Evolutionary conservation across 2,329 filamentous ascomycete species (phyloP).

Genomic region (Huntiella moniliformis): DNA sequence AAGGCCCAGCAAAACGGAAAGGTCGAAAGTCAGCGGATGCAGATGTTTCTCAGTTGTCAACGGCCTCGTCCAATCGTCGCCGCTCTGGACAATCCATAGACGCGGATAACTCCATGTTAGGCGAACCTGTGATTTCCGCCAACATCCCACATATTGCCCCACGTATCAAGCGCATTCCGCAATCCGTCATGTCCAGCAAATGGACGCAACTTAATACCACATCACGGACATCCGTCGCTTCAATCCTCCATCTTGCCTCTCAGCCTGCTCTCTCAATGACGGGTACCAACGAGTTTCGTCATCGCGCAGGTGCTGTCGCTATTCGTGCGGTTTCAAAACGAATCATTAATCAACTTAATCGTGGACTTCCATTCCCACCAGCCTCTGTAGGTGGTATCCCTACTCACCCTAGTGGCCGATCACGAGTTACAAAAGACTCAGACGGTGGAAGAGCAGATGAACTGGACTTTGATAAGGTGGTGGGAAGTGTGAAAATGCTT

Average conservation of each 20-base stretch:
- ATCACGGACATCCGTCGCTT: conserved; percentile 35
- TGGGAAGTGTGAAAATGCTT: conserved; percentile 37
- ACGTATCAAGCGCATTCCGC: conserved; percentile 35
- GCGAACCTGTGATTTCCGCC: no score
- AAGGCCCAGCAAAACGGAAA: no score
- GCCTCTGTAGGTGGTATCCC: conserved; percentile 17
- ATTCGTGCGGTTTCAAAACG: conserved; percentile 35
- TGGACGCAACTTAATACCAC: conserved; percentile 40
- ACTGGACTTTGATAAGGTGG: conserved; percentile 46
- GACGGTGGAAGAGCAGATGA: conserved; percentile 33
- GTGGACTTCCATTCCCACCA: conserved; percentile 48
- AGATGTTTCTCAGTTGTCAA: no score
- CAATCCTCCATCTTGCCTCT: conserved; percentile 38
- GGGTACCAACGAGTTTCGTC: conserved; percentile 27
- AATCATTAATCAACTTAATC: conserved; percentile 37
- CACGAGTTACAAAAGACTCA: conserved; percentile 15
- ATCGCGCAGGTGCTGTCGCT: conserved; percentile 34
- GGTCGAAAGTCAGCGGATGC: no score
- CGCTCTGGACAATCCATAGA: no score
- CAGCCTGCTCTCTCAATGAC: conserved; percentile 42
- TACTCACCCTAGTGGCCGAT: conserved; percentile 12
- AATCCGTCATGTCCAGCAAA: conserved; percentile 43
- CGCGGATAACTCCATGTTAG: no score
- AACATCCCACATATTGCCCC: conserved; percentile 28
- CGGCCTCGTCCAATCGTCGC: no score